Base-by-base conservation (phyloP, 2,329 filamentous ascomycete species). In the Sporothrix euskadiensis region DNA sequence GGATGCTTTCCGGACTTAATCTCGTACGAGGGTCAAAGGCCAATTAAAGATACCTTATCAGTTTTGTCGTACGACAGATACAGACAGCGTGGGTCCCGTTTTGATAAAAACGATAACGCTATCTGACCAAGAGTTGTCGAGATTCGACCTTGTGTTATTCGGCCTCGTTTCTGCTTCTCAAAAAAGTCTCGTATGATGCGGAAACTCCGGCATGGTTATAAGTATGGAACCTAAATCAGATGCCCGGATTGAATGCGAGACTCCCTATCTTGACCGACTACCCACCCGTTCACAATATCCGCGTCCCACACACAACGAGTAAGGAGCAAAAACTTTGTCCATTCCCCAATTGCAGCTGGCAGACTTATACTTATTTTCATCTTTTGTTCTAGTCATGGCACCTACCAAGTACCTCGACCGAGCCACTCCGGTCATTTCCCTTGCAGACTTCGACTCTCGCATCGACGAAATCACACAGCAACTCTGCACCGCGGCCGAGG, bases 401-500 rank as follows among this genome's bases (percentile, higher is more conserved):
- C 52, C 69, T 30, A 84, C 83, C 6, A 80, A 81, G 75, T 85
- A 86, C 76, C 74, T 80, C 19, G 78, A 82, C 69, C 83, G 84
- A 12, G 75, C 79, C 4, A 86, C 87, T 73, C 85, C 85, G 9
- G 80, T 81, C 74, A 86, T 90, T 78, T 89, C 87, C 0, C 82
- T 90, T 2, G 81, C 78, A 49, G 80, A 88, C 79, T 89, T 88
- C 77, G 81, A 84, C 44, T 75, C 79, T 4, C 85, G 87, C 69
- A 84, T 88, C 77, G 83, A 87, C 74, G 80, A 84, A 54, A 89
- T 90, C 75, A 87, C 87, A 0, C 69, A 78, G 0, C 79, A 88
- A 75, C 82, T 90, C 3, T 80, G 86, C 74, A 75, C 83, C 19
- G 88, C 88, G 0, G 86, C 88, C 1, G 87, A 89, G 75, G 86